Base-by-base conservation (phyloP, 2,329 filamentous ascomycete species). In the Trichocomaceae sp. region DNA sequence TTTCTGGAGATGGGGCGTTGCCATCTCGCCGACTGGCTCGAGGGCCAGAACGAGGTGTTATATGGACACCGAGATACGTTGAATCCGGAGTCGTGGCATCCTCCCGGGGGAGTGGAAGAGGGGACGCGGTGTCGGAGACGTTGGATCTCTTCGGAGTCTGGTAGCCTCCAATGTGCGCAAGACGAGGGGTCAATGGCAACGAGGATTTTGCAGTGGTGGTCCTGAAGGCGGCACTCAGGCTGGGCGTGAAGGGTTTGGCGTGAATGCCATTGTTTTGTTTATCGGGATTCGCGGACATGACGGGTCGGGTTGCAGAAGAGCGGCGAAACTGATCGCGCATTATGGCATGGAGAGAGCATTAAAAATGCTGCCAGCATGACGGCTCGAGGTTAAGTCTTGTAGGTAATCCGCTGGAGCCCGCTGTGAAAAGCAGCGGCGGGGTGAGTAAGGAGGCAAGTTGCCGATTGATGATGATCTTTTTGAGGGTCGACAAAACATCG, bases 11-110 rank as follows among this genome's bases (percentile, higher is more conserved):
- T 31, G 80, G 81, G 56, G 78, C 80, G 23, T 79, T 72, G 68
- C 86, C 90, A 67, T 88, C 84, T 55, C 84, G 81, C 61, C 89
- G 84, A 62, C 77, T 84, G 67, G 83, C 88, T 58, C 90, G 81
- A 48, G 83, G 77, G 8, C 86, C 86, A 8, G 90, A 90, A 60
- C 90, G 83, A 50, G 90, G 88, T 3, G 90, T 95, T 66, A 90
- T 75, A 68, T 88, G 90, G 68, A 74, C 80, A 69, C 71, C 83
- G 45, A 90, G 72, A 62, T 82, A 82, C 50, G 80, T 66, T 49
- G 79, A 75, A 29, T 78, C 74, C 8, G 83, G 77, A 45, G 80
- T 78, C 45, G 77, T 70, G 60, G 77, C 66, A 57, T 82, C 79
- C 50, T 86, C 82, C 57, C 64, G 61, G 64, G 68, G 64, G 61